Base-by-base conservation (phyloP, 2,329 filamentous ascomycete genomes). In the Herpotrichia juniperi region DNA sequence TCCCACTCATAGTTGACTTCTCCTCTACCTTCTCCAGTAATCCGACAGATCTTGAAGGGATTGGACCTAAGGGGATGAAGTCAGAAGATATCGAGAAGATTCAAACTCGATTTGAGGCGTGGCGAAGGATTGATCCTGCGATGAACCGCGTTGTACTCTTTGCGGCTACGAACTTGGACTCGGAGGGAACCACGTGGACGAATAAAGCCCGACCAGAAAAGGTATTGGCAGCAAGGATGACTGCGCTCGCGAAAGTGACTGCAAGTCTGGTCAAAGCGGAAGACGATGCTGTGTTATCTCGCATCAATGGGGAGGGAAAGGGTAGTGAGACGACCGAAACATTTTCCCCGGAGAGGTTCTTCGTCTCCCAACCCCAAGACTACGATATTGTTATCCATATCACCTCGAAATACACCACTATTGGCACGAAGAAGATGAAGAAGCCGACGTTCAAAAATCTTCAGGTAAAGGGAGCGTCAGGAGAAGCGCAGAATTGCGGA, bases 361-460 rank as follows among this genome's bases (percentile, higher is more conserved):
- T 97, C 75, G 79, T 83, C n/a, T 81, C 88, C 2, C 84, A 87
- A 0, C 79, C 91, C 5, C 74, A 75, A 9, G 92, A 96, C 59
- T 99, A 93, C 72, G 91, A 97, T 70, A 88, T 97, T 57, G 77
- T 93, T n/a, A 78, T 99, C 48, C 84, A 88, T 66, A 78, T 97
- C 17, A 83, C 84, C 14, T 60, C 80, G 26, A 85, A 83, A 59
- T 77, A 77, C 44, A 69, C 83, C 39, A 78, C 57, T 34, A 24
- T 53, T 25, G 65, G 62, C 51, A 67, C 61, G 30, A 66, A 61
- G 12, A 78, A 65, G 56, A 68, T 57, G 64, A 74, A 80, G 1
- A 81, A 81, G 25, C 75, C 80, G 1, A 80, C 81, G 25, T 97
- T 88, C 80, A 96, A 96, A 76, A 97, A 97, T 69, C 79, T 97